These are phyloP conservation scores for Mariannaea sp. DNA, from an alignment of 2,329 filamentous ascomycete species.

Conservation along the genomic window DNA sequence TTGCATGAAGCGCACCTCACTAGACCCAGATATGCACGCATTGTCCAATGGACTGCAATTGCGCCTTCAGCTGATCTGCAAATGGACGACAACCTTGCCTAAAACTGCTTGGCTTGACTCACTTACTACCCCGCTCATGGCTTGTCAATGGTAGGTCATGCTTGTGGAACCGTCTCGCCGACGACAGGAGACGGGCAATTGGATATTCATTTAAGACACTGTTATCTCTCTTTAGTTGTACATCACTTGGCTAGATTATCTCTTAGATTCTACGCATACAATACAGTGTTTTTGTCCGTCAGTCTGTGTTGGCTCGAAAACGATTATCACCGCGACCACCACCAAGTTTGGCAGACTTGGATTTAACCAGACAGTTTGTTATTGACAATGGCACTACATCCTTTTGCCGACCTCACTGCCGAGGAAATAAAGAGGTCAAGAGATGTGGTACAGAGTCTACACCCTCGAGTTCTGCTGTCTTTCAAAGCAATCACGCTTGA, in stretches of 20 bases:
- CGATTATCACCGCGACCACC: no score
- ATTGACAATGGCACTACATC: constrained; percentile 12
- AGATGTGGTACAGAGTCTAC: constrained; percentile 4
- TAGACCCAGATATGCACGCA: neutral
- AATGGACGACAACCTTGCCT: neutral
- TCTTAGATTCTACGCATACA: no score
- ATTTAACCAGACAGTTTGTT: neutral
- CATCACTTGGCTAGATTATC: neutral
- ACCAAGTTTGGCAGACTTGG: neutral
- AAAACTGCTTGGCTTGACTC: constrained; percentile 2
- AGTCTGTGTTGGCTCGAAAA: no score
- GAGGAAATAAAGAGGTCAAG: constrained; percentile 13
- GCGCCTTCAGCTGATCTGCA: neutral
- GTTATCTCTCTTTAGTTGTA: neutral
- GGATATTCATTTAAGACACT: neutral
- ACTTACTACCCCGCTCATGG: neutral
- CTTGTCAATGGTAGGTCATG: neutral
- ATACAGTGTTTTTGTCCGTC: no score
- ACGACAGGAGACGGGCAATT: neutral
- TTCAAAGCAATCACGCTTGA: constrained; percentile 19
- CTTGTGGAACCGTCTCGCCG: neutral
- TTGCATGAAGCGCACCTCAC: neutral
- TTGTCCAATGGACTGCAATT: neutral
- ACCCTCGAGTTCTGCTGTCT: constrained; percentile 13
- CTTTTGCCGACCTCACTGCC: constrained; percentile 16